Evolutionary conservation across 1,284 basidiomycete species (phyloP), one percentile per base, ranked within the genome.

Genomic region (Hypsizygus ulmarius): DNA sequence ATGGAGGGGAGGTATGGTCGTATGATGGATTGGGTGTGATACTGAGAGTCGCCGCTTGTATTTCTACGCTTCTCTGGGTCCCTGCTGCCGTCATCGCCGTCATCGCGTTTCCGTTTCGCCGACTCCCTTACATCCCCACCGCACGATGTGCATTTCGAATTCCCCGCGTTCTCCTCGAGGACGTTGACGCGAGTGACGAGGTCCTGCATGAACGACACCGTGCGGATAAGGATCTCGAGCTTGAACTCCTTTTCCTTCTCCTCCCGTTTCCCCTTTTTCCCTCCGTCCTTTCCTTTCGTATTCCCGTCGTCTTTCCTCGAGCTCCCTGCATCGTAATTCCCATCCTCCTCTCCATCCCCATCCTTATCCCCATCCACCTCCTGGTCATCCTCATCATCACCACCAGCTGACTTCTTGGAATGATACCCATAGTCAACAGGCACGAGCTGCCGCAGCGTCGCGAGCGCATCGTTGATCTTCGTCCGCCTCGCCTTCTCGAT

Each of bases 401-500:
- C n/a, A n/a, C n/a, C n/a, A n/a, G n/a, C n/a, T 44, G 63, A 48
- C 9, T 51, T 38, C 39, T 61, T 59, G 2, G 41, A 15, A 3
- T 35, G 27, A 6, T 66, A 66, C 29, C 69, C 75, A 53, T 74
- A 75, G 40, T 78, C 70, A 9, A 68, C 54, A 0, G 86, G 84
- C 1, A 90, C 84, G 47, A 90, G 77, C 50, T 72, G 67, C 48
- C 79, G 78, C 16, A 91, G 66, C 1, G 79, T 78, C 3, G 82
- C 72, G 7, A 91, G 74, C 1, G 88, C 85, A 39, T 89, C 84
- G 61, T 91, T 91, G 52, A 91, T 91, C 73, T 90, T 90, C 1
- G 87, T 90, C 29, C 88, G 74, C 12, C 89, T 72, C 0, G 87
- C 83, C 59, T 90, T 89, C 68, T 91, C 88, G 63, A 91, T 91